Percentiles rank a stretch among this genome's conserved stretches.
Conservation (phyloP, 108 stramenopile genomes). For the Nannochloropsis gaditana region DNA sequence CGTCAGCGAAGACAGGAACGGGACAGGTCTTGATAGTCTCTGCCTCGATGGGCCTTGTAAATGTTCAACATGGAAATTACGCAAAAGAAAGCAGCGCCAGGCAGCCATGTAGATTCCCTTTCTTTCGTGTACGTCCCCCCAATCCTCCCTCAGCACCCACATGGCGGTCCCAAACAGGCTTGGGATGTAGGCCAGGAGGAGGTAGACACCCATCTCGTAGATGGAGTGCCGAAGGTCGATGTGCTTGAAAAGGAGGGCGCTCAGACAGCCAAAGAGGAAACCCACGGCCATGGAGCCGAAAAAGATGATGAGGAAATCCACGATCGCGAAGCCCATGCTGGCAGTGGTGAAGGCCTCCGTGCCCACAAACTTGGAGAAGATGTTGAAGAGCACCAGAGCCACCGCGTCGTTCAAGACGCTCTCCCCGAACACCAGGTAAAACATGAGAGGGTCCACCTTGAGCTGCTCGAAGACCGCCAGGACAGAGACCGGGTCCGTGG, state of each 20-base stretch:
- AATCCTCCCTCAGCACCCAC: not conserved
- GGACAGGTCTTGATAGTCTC: not conserved
- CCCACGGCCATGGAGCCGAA: conserved; percentile 64
- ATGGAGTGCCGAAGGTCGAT: conserved; percentile 51
- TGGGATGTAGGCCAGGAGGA: conserved; percentile 65
- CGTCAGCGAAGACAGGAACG: not conserved
- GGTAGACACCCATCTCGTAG: conserved; percentile 60
- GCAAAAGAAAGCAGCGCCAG: not conserved
- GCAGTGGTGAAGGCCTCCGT: conserved; percentile 53
- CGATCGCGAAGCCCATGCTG: conserved; percentile 33
- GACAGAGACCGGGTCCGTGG: conserved; percentile 74
- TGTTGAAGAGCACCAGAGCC: conserved; percentile 68
- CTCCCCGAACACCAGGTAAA: conserved; percentile 86
- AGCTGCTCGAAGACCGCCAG: conserved; percentile 68
- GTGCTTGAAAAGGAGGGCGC: conserved; percentile 63
- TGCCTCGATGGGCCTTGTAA: not conserved
- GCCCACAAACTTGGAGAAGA: conserved; percentile 60
- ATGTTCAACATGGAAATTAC: conserved; percentile 22
- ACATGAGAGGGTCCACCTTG: conserved; percentile 69
- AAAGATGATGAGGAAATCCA: conserved; percentile 70
- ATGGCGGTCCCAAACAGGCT: conserved; percentile 62
- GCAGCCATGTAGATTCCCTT: not conserved
- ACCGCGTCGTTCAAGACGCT: conserved; percentile 90
- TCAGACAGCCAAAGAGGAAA: conserved; percentile 45
- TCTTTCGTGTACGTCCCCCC: no score